A percentile compares a stretch with the other conserved stretches of the same genome.
These are phyloP conservation scores for Blastomyces silverae DNA, from an alignment of 2,329 filamentous ascomycete species.

Conservation along the genomic window DNA sequence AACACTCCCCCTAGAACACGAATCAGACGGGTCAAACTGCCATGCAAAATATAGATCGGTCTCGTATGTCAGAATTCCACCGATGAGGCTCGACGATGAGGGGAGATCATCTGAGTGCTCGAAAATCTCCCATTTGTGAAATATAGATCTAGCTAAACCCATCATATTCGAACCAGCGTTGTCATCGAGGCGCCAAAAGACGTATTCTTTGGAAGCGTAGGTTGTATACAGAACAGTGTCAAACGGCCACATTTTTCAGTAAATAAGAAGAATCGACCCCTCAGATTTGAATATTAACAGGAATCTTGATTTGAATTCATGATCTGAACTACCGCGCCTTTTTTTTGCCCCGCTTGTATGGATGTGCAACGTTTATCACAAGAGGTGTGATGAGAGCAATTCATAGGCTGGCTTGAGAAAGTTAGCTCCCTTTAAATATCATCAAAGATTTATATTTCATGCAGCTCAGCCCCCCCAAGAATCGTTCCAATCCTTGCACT, in stretches of 20 bases:
- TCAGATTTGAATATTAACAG: no score
- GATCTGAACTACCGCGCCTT: not conserved
- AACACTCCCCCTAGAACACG: constrained; percentile 35
- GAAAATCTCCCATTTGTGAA: constrained; percentile 43
- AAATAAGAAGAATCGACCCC: no score
- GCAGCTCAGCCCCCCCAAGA: not conserved
- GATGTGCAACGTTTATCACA: not conserved
- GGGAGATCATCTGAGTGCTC: constrained; percentile 28
- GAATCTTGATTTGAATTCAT: not conserved
- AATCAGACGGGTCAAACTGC: constrained; percentile 43
- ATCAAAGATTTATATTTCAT: not conserved
- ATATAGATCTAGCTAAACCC: constrained; percentile 50
- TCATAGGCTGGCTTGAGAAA: not conserved
- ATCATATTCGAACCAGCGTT: constrained; percentile 43
- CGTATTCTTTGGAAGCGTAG: constrained; percentile 45
- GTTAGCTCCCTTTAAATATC: not conserved
- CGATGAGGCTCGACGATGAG: constrained; percentile 38
- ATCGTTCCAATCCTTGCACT: not conserved
- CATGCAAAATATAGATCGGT: constrained; percentile 50
- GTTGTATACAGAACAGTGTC: no score
- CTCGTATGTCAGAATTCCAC: constrained; percentile 46
- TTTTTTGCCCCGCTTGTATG: not conserved
- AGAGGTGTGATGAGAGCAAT: not conserved
- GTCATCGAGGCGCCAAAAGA: constrained; percentile 50
- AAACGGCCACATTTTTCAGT: no score